Evolutionary conservation across 805 yeast genomes (phyloP).

Genomic region (Kluyveromyces siamensis): DNA sequence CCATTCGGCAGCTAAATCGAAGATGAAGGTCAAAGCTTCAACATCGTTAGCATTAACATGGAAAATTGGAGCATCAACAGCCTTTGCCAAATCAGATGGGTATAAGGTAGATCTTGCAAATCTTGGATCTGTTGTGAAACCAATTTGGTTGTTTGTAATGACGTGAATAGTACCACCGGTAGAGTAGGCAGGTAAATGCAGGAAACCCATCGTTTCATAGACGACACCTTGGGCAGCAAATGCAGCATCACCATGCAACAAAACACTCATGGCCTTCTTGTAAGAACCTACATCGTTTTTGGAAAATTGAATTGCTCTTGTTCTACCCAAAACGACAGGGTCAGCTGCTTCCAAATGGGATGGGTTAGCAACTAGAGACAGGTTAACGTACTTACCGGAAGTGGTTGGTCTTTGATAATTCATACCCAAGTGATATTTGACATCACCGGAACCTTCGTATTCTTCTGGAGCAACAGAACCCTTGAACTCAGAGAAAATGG

Average conservation of each 20-base stretch:
- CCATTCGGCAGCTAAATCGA: constrained; percentile 98
- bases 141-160: constrained; percentile 96
- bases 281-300: constrained; percentile 77
- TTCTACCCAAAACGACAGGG: constrained; percentile 96
- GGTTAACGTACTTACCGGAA: constrained; percentile 90
- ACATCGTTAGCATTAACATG: constrained; percentile 98
- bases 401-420: constrained; percentile 98
- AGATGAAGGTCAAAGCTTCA: constrained; percentile 84
- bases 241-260: constrained; percentile 98
- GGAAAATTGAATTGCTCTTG: constrained; percentile 90
- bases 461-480: constrained; percentile 78
- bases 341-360: constrained; percentile 99
- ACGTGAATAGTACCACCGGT: constrained; percentile 98
- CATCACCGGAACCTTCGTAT: constrained; percentile 94
- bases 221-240: constrained; percentile 99
- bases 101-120: constrained; percentile 95
- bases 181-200: constrained; percentile 85
- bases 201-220: constrained; percentile 95
- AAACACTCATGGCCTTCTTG: constrained; percentile 82
- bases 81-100: constrained; percentile 95
- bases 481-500: constrained; percentile 90
- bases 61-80: constrained; percentile 97
- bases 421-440: constrained; percentile 98
- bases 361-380: constrained; percentile 96
- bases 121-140: constrained; percentile 98